phyloP scores from a whole-genome alignment of 164 flowering plant genomes.

The Liriodendron chinense region DNA sequence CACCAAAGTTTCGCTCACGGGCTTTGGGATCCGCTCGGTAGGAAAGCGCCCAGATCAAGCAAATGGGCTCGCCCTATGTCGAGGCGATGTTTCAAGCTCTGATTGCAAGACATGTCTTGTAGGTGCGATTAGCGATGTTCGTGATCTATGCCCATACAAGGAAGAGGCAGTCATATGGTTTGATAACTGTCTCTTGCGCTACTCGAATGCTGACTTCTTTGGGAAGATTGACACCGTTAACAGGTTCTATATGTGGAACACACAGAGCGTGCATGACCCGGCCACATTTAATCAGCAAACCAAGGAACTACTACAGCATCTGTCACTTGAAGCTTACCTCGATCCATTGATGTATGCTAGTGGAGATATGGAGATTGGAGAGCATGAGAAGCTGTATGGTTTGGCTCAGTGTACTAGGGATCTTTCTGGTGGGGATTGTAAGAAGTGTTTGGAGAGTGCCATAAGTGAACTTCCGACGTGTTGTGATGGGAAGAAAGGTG shows the following conservation, averaged over 20 bases:
- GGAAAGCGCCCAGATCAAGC: slow-evolving; percentile 8
- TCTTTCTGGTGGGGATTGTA: slow-evolving; percentile 29
- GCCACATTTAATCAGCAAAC: slow-evolving; percentile 22
- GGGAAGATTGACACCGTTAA: slow-evolving; percentile 24
- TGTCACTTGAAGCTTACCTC: slow-evolving; percentile 22
- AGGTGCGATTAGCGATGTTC: slow-evolving; percentile 25
- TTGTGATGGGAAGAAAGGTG: slow-evolving; percentile 51
- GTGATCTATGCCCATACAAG: slow-evolving; percentile 29
- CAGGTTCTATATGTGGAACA: slow-evolving; percentile 19
- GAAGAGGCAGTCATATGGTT: slow-evolving; percentile 37
- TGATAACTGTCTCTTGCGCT: slow-evolving; percentile 41
- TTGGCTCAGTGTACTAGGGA: slow-evolving; percentile 53
- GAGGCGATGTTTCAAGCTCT: slow-evolving; percentile 36
- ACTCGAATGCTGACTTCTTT: slow-evolving; percentile 35
- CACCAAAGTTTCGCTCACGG: slow-evolving; percentile 24
- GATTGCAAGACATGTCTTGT: slow-evolving; percentile 38
- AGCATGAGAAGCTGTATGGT: slow-evolving; percentile 30
- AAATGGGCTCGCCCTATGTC: slow-evolving; percentile 35
- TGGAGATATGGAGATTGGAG: slow-evolving; percentile 21
- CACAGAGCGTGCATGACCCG: slow-evolving; percentile 21
- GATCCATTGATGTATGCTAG: slow-evolving; percentile 23
- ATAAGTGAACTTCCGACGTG: slow-evolving; percentile 35
- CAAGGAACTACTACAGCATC: slow-evolving; percentile 17
- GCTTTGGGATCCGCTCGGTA: slow-evolving; percentile 20
- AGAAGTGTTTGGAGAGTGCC: slow-evolving; percentile 38